Evolutionary conservation across 495 filamentous ascomycete genomes (phyloP).

Genomic region (Penicillium malachiteum): DNA sequence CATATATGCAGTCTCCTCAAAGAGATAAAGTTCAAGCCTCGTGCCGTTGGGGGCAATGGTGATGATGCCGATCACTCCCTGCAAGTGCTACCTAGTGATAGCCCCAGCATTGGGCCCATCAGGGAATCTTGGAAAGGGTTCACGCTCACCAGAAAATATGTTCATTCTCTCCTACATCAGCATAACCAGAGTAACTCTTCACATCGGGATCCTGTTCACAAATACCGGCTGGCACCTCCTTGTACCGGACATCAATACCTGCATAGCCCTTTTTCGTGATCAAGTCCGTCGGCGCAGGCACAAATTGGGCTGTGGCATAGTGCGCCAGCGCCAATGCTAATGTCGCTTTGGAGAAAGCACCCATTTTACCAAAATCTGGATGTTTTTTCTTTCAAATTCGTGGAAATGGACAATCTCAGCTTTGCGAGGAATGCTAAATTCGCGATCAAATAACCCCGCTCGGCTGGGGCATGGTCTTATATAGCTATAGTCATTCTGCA

Average conservation of each 20-base stretch:
- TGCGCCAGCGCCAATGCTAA: slow-evolving; percentile 4
- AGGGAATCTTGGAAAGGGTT: not conserved
- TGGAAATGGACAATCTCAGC: not conserved
- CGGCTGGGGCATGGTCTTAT: not conserved
- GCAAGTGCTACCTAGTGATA: too few species aligned
- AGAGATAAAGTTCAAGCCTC: not conserved
- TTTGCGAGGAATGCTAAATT: not conserved
- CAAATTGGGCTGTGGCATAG: slow-evolving; percentile 48
- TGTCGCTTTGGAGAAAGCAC: not conserved
- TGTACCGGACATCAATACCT: slow-evolving; percentile 56
- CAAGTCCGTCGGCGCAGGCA: slow-evolving; percentile 55
- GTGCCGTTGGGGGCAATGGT: not conserved
- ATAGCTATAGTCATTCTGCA: slow-evolving; percentile 5
- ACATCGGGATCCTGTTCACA: slow-evolving; percentile 65
- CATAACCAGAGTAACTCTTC: slow-evolving; percentile 66
- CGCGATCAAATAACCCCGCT: slow-evolving; percentile 4
- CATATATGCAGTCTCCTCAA: not conserved
- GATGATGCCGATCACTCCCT: too few species aligned
- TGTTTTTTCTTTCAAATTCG: too few species aligned
- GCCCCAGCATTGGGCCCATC: not conserved
- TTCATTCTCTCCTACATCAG: slow-evolving; percentile 58
- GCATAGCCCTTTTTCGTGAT: slow-evolving; percentile 51
- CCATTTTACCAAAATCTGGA: slow-evolving; percentile 8
- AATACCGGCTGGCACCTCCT: slow-evolving; percentile 60
- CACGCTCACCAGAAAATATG: slow-evolving; percentile 57